Evolutionary conservation across 2,329 filamentous ascomycete genomes (phyloP).

Genomic region (Plenodomus biglobosus): DNA sequence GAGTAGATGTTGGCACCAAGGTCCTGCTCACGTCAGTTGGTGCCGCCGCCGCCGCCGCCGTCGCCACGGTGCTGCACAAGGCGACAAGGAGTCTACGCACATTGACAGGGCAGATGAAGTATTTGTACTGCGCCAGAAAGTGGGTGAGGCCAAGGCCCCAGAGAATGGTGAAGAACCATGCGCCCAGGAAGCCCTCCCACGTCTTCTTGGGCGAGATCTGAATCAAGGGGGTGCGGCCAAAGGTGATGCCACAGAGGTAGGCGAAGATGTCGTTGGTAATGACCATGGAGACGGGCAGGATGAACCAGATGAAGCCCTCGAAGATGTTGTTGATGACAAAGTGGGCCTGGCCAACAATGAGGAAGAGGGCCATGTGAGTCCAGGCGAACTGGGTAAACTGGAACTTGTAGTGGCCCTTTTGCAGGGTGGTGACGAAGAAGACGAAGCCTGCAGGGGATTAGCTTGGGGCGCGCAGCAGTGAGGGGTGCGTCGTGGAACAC

Average conservation of each 20-base stretch:
- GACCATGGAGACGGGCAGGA: constrained; percentile 89
- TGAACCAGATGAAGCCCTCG: constrained; percentile 99
- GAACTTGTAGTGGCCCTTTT: constrained; percentile 95
- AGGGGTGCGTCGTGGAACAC: constrained; percentile 33
- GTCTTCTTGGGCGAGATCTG: constrained; percentile 99
- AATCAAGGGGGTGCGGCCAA: constrained; percentile 94
- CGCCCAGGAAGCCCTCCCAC: constrained; percentile 93
- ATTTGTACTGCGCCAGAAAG: constrained; percentile 84
- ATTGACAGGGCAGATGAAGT: constrained; percentile 97
- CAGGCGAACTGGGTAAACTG: constrained; percentile 99
- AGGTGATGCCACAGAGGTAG: constrained; percentile 95
- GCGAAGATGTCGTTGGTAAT: constrained; percentile 99
- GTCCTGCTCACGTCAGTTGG: constrained; percentile 53
- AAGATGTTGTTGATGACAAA: constrained; percentile 99
- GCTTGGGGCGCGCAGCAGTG: no score
- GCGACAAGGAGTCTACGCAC: no score
- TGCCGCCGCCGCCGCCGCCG: no score
- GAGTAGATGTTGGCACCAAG: constrained; percentile 92
- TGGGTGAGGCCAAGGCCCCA: constrained; percentile 83
- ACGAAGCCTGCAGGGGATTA: constrained; percentile 71
- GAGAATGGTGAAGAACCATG: constrained; percentile 91
- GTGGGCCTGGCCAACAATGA: constrained; percentile 96
- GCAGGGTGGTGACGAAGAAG: constrained; percentile 92
- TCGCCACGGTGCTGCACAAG: no score
- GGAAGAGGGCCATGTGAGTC: constrained; percentile 98